Evolutionary conservation across 345 rosid species (phyloP).

Genomic region (Salix udensis): DNA sequence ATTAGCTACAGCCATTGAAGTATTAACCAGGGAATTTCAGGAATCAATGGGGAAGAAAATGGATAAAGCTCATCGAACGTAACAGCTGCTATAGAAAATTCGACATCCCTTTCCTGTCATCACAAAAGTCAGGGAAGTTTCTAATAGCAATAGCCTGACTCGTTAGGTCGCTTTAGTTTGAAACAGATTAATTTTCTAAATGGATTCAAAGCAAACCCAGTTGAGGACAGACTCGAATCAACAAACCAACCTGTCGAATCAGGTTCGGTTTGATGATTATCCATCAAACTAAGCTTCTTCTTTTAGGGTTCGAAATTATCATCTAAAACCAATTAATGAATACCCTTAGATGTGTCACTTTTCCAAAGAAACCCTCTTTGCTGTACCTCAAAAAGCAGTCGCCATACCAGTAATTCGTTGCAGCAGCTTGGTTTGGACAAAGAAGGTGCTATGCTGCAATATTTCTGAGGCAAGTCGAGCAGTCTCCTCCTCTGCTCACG

Average conservation of each 20-base stretch:
- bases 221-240: too few relatives aligned
- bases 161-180: too few relatives aligned
- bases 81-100: constrained; percentile 65
- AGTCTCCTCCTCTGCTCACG: constrained; percentile 37
- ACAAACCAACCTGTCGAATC: too few relatives aligned
- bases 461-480: constrained; percentile 54
- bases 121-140: constrained; percentile 50
- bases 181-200: too few relatives aligned
- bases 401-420: constrained; percentile 58
- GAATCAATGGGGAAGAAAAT: constrained; percentile 66
- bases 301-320: too few relatives aligned
- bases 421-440: constrained; percentile 55
- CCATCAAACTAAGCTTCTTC: too few relatives aligned
- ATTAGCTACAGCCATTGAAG: constrained; percentile 25
- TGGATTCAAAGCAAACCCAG: too few relatives aligned
- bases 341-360: constrained; percentile 1
- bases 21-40: constrained; percentile 12
- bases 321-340: too few relatives aligned
- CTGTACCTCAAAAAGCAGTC: constrained; percentile 59
- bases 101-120: constrained; percentile 54
- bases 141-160: constrained; percentile 43
- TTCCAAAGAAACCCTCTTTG: constrained; percentile 36
- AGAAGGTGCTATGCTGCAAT: constrained; percentile 39
- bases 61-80: constrained; percentile 70
- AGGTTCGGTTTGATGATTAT: too few relatives aligned